Evolutionary conservation across 2,329 filamentous ascomycete genomes (phyloP).

Genomic region (Taxawa tesnikishii): DNA sequence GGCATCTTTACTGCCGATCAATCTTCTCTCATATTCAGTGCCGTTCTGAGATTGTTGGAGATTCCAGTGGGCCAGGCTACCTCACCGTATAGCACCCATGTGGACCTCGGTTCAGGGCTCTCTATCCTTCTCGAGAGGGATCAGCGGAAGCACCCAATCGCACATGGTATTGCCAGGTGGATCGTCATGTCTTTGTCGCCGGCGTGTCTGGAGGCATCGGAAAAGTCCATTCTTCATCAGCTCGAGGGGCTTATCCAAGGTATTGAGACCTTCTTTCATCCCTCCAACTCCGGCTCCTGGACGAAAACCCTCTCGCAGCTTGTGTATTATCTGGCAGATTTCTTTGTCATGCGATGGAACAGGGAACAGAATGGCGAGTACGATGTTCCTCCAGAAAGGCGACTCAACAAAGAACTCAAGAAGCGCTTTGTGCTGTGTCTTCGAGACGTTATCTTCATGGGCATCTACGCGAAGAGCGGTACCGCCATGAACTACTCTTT

Average conservation of each 20-base stretch:
- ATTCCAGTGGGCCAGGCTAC: constrained; percentile 95
- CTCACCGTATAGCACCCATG: constrained; percentile 69
- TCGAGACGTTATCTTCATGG: constrained; percentile 94
- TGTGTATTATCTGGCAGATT: constrained; percentile 83
- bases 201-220: constrained; percentile 59
- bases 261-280: constrained; percentile 97
- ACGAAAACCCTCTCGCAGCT: constrained; percentile 82
- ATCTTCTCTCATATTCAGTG: constrained; percentile 84
- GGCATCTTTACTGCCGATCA: constrained; percentile 90
- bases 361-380: constrained; percentile 87
- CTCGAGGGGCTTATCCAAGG: constrained; percentile 88
- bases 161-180: constrained; percentile 86
- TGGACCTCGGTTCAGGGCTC: constrained; percentile 74
- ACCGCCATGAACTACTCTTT: constrained; percentile 87
- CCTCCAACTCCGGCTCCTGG: constrained; percentile 89
- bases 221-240: constrained; percentile 63
- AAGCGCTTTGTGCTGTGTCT: constrained; percentile 79
- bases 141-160: constrained; percentile 79
- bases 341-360: constrained; percentile 97
- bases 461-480: constrained; percentile 89
- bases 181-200: constrained; percentile 90
- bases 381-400: constrained; percentile 68
- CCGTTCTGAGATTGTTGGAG: constrained; percentile 76
- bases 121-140: constrained; percentile 85
- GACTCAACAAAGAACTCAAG: constrained; percentile 69